Evolutionary conservation across 805 yeast genomes (phyloP).

Genomic region (Naumovozyma dairenensis): DNA sequence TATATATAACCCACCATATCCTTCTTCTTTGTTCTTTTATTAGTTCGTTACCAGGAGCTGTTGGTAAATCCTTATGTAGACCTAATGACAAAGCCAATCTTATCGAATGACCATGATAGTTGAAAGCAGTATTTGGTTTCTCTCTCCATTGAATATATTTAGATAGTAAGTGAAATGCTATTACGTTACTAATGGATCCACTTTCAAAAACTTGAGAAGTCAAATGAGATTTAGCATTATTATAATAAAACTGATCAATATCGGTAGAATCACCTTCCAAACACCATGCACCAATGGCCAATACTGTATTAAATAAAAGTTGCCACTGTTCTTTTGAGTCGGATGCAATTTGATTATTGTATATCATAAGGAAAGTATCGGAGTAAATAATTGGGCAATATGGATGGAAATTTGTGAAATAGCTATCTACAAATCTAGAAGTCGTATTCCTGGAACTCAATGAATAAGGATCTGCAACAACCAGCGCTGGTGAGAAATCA

Average conservation of each 20-base stretch:
- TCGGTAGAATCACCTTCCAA: constrained; percentile 41
- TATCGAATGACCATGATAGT: constrained; percentile 51
- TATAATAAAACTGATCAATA: constrained; percentile 47
- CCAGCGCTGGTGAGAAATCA: not conserved
- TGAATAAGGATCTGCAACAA: constrained; percentile 5
- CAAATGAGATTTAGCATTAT: constrained; percentile 39
- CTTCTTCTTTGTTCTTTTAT: constrained; percentile 46
- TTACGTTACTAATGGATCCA: constrained; percentile 47
- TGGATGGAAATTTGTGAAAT: constrained; percentile 50
- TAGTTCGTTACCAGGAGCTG: constrained; percentile 10
- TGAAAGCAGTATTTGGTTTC: constrained; percentile 62
- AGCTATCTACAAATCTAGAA: constrained; percentile 35
- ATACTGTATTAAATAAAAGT: constrained; percentile 43
- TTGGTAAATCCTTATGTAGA: constrained; percentile 39
- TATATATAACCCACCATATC: constrained; percentile 59
- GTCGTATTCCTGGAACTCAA: constrained; percentile 12
- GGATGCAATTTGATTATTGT: constrained; percentile 33
- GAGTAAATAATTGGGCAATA: constrained; percentile 53
- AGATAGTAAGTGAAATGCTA: constrained; percentile 44
- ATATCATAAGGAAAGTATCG: constrained; percentile 39
- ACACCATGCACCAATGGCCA: constrained; percentile 67
- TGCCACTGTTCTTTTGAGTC: constrained; percentile 40
- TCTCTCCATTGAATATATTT: constrained; percentile 56
- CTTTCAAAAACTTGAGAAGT: constrained; percentile 42
- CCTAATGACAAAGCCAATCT: constrained; percentile 63